Evolutionary conservation across 495 filamentous ascomycete genomes (phyloP), one percentile per base, ranked within the genome.

Genomic region (Penicillium atrosanguineum): DNA sequence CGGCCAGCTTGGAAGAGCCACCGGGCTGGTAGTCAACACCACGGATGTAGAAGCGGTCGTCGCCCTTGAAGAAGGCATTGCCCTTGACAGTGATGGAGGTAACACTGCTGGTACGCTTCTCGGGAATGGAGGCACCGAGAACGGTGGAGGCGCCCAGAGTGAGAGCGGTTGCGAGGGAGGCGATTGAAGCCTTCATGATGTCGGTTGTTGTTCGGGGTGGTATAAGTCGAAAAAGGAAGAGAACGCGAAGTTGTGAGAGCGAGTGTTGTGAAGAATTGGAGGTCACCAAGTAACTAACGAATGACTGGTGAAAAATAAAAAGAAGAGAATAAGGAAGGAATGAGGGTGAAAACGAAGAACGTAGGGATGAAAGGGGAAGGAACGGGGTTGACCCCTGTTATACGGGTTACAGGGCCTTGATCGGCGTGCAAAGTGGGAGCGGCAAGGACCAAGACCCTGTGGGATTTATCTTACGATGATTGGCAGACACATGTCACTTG

Each of bases 21-120:
- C 93, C 91, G 45, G 92, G 92, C 69, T 96, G 92, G 73, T 95
- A 97, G 78, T 96, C 93, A 57, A 97, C 86, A 67, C 93, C 93
- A 41, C 91, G 88, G 46, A 97, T 83, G 69, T 97, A 97, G 82
- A 96, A 97, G 55, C 93, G 86, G 11, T 84, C 70, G 55, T 81
- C 70, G 51, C 89, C 91, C 61, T 87, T 79, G 78, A 91, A 97
- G 81, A 97, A 96, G 46, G 93, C 91, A 69, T 83, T 69, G 67
- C 85, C 72, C 74, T 82, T 78, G 75, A 80, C 69, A 42, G 82
- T 79, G 75, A 84, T 73, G 29, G 82, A 67, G 11, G 71, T 75
- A 12, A 79, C 69, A 4, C 44, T 48, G 45, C 58, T 79, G 31
- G 72, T 74, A n/a, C 72, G 72, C 50, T 68, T 56, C 49, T 64